Evolutionary conservation across 106 monocot species (phyloP).

Genomic region (Triglochin maritima): DNA sequence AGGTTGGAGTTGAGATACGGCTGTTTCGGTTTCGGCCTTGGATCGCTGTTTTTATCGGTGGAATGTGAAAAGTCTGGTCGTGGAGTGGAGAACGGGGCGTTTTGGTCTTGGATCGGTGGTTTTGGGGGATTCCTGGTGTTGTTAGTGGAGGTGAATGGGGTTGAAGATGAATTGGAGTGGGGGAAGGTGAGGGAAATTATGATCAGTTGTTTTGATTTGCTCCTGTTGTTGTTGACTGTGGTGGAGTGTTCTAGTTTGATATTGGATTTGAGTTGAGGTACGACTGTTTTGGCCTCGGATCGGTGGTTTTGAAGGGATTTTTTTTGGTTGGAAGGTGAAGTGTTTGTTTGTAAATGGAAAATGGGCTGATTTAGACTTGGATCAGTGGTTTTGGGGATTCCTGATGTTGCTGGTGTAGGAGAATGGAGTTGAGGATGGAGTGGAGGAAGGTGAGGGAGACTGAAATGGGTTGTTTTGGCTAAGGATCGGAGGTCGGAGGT

Average conservation of each 20-base stretch:
- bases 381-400: no score
- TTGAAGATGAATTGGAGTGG: neutral
- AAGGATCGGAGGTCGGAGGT: no score
- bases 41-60: neutral
- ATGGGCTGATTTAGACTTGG: neutral
- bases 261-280: constrained; percentile 12
- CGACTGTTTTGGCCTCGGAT: neutral
- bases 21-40: neutral
- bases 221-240: no score
- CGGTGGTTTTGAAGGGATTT: neutral
- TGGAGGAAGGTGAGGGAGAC: neutral
- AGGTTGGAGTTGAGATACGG: constrained; percentile 22
- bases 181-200: neutral
- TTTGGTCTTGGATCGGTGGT: no score
- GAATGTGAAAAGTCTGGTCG: neutral
- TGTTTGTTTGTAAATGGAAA: neutral
- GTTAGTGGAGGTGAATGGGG: neutral
- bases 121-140: neutral
- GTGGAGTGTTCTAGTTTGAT: no score
- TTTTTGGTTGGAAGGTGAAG: neutral
- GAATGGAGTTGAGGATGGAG: neutral
- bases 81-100: neutral
- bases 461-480: neutral
- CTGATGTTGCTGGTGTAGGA: neutral
- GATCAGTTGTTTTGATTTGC: neutral